Base-by-base conservation (phyloP, 345 rosid genomes). In the Salix udensis region DNA sequence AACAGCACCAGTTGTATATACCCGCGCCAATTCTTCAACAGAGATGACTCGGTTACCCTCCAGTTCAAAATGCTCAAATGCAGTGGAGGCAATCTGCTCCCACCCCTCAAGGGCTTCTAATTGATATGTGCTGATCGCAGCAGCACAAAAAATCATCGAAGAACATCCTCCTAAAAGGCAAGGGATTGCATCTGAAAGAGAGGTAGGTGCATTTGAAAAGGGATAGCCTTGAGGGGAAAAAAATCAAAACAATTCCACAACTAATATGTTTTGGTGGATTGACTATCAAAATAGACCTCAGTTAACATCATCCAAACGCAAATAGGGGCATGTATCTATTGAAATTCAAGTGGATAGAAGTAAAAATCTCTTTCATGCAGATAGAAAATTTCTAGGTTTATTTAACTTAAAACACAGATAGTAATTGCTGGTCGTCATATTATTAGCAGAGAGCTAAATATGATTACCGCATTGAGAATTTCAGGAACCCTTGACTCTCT, bases 131-230 rank as follows among this genome's bases (percentile, higher is more conserved):
- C 97, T 93, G 76, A 90, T 87, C 30, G 98, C 88, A 65, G 97
- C 99, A 4, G 97, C 97, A 80, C 97, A 96, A 83, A 96, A 96
- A 96, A 82, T 96, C 99, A 23, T 96, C 94, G 23, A 92, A 92
- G 71, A 87, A 83, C 86, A 96, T 88, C 77, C 85, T 88, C 80
- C 86, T 89, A 73, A 92, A 92, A 85, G 6, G 87, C 76, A 34
- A 96, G 89, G 16, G 89, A 85, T 68, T 92, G 94, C 97, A 96
- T 88, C 99, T 96, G 78, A 26, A 52, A 26, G 66, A 73, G 24
- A 69, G 24, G 23, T 28, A 36, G 37, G 37, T 36, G 19, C 48
- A 70, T 60, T 67, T 7, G 73, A 74, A 70, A 26, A 4, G 30
- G 12, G 28, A 31, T 7, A 61, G 26, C 9, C 73, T 39, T 31